These are phyloP conservation scores for Astragalus glycyphyllos DNA, from an alignment of 306 rosid genomes.

Conservation along the genomic window DNA sequence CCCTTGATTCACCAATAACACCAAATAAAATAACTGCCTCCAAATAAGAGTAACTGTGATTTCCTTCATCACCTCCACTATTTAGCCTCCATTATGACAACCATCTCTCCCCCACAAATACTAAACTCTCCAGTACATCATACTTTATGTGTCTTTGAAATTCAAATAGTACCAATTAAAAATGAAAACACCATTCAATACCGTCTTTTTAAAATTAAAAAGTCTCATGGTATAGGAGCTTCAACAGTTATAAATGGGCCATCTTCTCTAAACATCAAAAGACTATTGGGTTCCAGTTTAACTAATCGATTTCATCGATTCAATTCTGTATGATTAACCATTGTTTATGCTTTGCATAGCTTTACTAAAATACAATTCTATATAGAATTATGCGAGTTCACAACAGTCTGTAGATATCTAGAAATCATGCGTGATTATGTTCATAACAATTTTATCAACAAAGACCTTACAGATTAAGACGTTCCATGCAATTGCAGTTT, in stretches of 20 bases:
- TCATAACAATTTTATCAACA: neutral
- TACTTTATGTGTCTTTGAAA: neutral
- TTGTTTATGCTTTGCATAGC: neutral
- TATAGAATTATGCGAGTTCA: neutral
- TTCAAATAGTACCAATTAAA: neutral
- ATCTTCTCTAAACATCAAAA: too few species aligned
- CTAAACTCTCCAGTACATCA: neutral
- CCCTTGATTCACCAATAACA: constrained; percentile 29
- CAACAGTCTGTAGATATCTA: neutral
- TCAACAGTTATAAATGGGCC: neutral
- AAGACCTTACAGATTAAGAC: neutral
- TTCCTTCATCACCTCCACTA: constrained; percentile 8
- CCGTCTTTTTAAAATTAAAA: neutral
- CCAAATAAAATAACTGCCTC: constrained; percentile 29
- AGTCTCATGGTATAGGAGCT: neutral
- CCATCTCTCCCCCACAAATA: neutral
- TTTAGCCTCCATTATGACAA: neutral
- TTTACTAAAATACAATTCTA: neutral
- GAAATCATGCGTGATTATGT: neutral
- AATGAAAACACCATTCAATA: constrained; percentile 16
- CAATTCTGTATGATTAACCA: neutral
- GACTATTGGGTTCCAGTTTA: too few species aligned
- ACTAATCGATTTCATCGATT: too few species aligned
- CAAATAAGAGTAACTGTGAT: constrained; percentile 18
- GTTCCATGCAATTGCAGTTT: constrained; percentile 1